Evolutionary conservation across 202 grass and related monocot genomes (phyloP).

Genomic region (Saccharum hybrid): DNA sequence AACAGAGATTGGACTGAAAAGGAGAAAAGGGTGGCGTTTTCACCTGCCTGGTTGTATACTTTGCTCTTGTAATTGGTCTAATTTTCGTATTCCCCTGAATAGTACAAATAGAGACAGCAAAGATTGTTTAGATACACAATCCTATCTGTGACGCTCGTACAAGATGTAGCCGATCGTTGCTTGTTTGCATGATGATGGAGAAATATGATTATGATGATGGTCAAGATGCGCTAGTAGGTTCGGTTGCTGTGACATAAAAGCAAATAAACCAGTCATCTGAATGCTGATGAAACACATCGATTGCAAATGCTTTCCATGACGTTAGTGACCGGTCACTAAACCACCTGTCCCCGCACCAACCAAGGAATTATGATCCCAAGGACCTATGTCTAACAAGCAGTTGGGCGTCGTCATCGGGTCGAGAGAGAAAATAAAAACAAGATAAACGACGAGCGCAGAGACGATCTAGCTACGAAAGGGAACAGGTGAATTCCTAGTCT

Average conservation of each 20-base stretch:
- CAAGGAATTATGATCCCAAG: conserved; percentile 40
- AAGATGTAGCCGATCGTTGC: neutral
- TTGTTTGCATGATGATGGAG: conserved; percentile 20
- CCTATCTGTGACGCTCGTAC: conserved; percentile 9
- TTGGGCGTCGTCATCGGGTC: neutral
- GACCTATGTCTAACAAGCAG: conserved; percentile 17
- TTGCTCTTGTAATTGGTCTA: neutral
- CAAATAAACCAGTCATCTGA: conserved; percentile 13
- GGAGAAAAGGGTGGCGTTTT: neutral
- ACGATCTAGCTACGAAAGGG: neutral
- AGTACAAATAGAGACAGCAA: neutral
- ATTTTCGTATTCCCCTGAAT: neutral
- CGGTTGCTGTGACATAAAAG: conserved; percentile 49
- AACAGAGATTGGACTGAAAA: conserved; percentile 1
- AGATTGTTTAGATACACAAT: neutral
- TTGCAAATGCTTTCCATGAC: conserved; percentile 27
- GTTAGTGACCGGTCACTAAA: conserved; percentile 40
- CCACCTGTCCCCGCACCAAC: conserved; percentile 48
- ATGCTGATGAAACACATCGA: conserved; percentile 32
- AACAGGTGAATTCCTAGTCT: neutral
- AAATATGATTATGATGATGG: conserved; percentile 14
- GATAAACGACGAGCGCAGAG: neutral
- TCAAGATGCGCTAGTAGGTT: conserved; percentile 23
- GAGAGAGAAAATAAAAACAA: neutral
- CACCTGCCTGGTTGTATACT: neutral